A percentile compares a stretch with the other conserved stretches of the same genome.
phyloP scores from a whole-genome alignment of 768 basidiomycete genomes.

The Candolleomyces eurysporus region DNA sequence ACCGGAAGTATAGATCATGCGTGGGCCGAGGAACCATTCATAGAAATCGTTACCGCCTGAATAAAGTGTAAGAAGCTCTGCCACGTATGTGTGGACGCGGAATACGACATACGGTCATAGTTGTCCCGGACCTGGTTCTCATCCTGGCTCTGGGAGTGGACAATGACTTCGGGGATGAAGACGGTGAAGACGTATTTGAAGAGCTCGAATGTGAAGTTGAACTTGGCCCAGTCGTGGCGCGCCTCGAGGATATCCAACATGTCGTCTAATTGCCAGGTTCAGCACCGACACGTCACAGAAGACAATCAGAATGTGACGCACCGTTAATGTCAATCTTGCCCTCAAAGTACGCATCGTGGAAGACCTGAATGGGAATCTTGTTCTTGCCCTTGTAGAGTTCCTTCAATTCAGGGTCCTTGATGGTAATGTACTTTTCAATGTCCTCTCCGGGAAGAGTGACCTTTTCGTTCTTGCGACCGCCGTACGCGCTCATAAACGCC shows the following conservation, averaged over 20 bases:
- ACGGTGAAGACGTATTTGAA: conserved; percentile 91
- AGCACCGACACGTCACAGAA: conserved; percentile 6
- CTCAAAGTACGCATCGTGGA: conserved; percentile 97
- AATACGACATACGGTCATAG: conserved; percentile 74
- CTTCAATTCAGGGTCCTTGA: conserved; percentile 83
- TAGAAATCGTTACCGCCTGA: conserved; percentile 95
- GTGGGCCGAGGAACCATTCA: conserved; percentile 91
- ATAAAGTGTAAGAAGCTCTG: conserved; percentile 2
- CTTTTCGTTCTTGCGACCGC: conserved; percentile 80
- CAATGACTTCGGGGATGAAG: conserved; percentile 90
- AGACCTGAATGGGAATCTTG: conserved; percentile 97
- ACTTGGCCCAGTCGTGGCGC: conserved; percentile 93
- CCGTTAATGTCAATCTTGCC: conserved; percentile 96
- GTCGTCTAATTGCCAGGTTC: conserved; percentile 57
- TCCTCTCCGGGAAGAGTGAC: conserved; percentile 80
- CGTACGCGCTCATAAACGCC: conserved; percentile 82
- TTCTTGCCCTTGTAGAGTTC: conserved; percentile 75
- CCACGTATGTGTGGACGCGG: background rate
- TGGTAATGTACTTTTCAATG: conserved; percentile 87
- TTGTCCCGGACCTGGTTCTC: conserved; percentile 94
- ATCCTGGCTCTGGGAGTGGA: conserved; percentile 89
- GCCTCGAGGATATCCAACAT: conserved; percentile 92
- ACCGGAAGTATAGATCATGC: conserved; percentile 98
- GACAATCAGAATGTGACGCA: conserved; percentile 27
- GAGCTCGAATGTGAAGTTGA: conserved; percentile 85